These are phyloP conservation scores for Linnemannia exigua DNA, from an alignment of 192 early-diverging fungal genomes.

Conservation along the genomic window DNA sequence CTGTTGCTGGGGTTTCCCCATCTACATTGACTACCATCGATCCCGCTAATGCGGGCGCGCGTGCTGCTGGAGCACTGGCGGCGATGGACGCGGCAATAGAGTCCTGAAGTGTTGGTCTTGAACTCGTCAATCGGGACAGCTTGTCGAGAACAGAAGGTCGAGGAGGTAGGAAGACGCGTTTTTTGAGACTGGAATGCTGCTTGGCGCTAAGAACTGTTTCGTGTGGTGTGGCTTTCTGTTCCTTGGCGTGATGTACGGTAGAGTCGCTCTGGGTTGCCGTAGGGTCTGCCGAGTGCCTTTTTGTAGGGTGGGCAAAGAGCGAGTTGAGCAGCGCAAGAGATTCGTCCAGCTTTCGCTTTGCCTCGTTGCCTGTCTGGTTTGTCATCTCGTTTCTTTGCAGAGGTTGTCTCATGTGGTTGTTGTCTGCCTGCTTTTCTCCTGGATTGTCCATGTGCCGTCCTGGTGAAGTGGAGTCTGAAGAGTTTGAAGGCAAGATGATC, in stretches of 20 bases:
- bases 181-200: background rate
- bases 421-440: background rate
- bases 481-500: too few species aligned
- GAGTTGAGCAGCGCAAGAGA: slow-evolving; percentile 51
- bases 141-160: slow-evolving; percentile 38
- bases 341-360: slow-evolving; percentile 52
- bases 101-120: slow-evolving; percentile 28
- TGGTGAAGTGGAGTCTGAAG: too few species aligned
- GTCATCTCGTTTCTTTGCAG: background rate
- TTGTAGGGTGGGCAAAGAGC: slow-evolving; percentile 38
- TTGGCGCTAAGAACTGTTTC: background rate
- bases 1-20: background rate
- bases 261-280: background rate
- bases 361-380: background rate
- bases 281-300: slow-evolving; percentile 12
- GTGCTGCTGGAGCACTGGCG: slow-evolving; percentile 31
- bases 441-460: too few species aligned
- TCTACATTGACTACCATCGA: background rate
- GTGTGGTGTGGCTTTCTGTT: background rate
- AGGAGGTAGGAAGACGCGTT: slow-evolving; percentile 33
- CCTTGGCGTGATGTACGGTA: background rate
- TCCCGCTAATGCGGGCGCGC: background rate
- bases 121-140: slow-evolving; percentile 19
- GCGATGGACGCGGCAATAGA: slow-evolving; percentile 50
- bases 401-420: background rate